Evolutionary conservation across 2,329 filamentous ascomycete genomes (phyloP), one percentile per base, ranked within the genome.

Genomic region (Cytospora schulzeri): DNA sequence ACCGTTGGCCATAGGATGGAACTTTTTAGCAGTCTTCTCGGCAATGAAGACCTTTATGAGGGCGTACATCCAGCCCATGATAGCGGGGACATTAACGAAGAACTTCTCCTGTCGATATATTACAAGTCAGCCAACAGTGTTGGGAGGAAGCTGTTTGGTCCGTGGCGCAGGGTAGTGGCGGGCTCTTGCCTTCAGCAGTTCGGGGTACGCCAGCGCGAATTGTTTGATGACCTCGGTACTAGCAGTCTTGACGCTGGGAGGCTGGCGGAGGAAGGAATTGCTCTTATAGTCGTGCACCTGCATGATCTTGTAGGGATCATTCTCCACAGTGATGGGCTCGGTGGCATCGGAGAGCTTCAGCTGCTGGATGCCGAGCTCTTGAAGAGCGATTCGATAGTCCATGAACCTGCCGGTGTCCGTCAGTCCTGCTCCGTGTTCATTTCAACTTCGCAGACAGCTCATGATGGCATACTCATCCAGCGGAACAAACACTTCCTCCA

Each of bases 241-340:
- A 19, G 91, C 91, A 4, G 87, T 83, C 76, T 91, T 93, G 77
- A 95, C 88, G 64, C 84, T 81, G 0, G 91, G 85, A 63, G 94
- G 89, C 80, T 91, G 88, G 66, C 92, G 88, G 70, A 97, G 83
- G 83, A 97, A 97, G 73, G 88, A 92, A 74, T 96, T 88, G 68
- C 88, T 89, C 71, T 91, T 86, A 82, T 97, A 97, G 81, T 98
- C 94, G 79, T 98, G 94, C 31, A 97, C 88, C 78, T 97, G 93
- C 71, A 91, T 85, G 81, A 96, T 93, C 77, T 94, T 91, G 79
- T 97, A 96, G 1, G 91, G 91, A 73, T 97, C 94, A 69, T 85
- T 80, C 67, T 87, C 89, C 63, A 92, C 88, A 2, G 90, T 88
- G 71, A 93, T 92, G 51, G 86, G 84, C 69, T 83, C 79, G 11